phyloP scores from a whole-genome alignment of 192 early-diverging fungal species.

The Backusella macrospora region DNA sequence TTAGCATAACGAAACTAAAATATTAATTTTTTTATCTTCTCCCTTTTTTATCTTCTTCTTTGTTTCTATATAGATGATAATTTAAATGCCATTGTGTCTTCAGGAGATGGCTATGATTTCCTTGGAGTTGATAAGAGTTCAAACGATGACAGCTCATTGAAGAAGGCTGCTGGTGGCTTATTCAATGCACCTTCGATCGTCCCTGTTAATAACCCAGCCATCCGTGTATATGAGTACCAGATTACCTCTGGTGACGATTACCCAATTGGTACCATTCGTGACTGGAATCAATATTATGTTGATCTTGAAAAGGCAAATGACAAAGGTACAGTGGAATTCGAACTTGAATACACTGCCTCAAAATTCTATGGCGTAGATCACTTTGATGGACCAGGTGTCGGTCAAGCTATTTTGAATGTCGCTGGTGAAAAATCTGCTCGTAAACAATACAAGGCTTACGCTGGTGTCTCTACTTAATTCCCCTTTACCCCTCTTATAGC shows the following conservation, averaged over 20 bases:
- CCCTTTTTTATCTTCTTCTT: background rate
- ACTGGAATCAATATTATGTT: slow-evolving; percentile 35
- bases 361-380: slow-evolving; percentile 25
- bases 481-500: background rate
- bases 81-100: slow-evolving; percentile 24
- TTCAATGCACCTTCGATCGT: slow-evolving; percentile 47
- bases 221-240: slow-evolving; percentile 40
- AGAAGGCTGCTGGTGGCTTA: slow-evolving; percentile 20
- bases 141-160: background rate
- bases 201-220: slow-evolving; percentile 42
- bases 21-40: background rate
- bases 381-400: slow-evolving; percentile 23
- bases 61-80: slow-evolving; percentile 19
- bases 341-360: slow-evolving; percentile 34
- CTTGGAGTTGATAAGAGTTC: background rate
- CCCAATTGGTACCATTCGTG: slow-evolving; percentile 29
- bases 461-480: background rate
- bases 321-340: slow-evolving; percentile 12
- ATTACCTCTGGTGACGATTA: background rate
- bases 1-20: background rate
- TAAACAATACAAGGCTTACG: slow-evolving; percentile 1
- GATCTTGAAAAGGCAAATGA: slow-evolving; percentile 31
- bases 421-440: background rate
- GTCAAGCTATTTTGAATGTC: slow-evolving; percentile 5
- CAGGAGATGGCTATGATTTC: background rate